Evolutionary conservation across 2,329 filamentous ascomycete genomes (phyloP).

Genomic region (Coniella lustricola): DNA sequence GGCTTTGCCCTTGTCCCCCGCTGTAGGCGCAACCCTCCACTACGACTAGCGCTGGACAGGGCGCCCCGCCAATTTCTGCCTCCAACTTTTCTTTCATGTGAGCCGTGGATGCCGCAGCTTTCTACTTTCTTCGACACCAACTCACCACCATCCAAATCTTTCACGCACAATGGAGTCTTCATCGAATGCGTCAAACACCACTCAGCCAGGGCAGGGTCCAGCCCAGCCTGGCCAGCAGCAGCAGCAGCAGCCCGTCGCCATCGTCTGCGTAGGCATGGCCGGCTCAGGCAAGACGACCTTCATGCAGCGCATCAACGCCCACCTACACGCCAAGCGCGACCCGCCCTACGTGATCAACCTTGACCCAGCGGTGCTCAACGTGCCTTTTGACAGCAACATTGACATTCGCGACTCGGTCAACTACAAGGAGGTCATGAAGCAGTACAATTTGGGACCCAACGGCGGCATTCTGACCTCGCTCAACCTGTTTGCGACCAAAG

Average conservation of each 20-base stretch:
- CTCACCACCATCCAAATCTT: not conserved
- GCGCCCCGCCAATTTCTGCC: not conserved
- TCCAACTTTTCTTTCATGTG: too few relatives aligned
- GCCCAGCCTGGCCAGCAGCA: not conserved
- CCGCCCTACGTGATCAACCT: slow-evolving; percentile 96
- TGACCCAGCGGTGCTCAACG: slow-evolving; percentile 85
- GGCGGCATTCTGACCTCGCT: slow-evolving; percentile 92
- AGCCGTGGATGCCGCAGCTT: too few relatives aligned
- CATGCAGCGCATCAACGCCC: slow-evolving; percentile 94
- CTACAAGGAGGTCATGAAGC: slow-evolving; percentile 99
- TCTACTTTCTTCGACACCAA: not conserved
- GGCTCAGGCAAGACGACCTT: slow-evolving; percentile 99
- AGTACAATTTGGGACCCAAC: slow-evolving; percentile 96
- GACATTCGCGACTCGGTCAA: slow-evolving; percentile 98
- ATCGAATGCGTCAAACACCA: slow-evolving; percentile 12
- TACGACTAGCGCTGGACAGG: too few relatives aligned
- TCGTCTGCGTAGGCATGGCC: slow-evolving; percentile 97
- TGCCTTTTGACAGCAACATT: slow-evolving; percentile 95
- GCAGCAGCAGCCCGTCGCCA: slow-evolving; percentile 53
- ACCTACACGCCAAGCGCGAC: slow-evolving; percentile 73
- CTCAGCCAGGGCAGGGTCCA: slow-evolving; percentile 3
- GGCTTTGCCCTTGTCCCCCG: too few relatives aligned
- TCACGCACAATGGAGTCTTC: slow-evolving; percentile 19
- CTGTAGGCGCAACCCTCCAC: too few relatives aligned
- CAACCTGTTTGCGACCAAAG: slow-evolving; percentile 96